Percentiles rank a stretch among this genome's conserved stretches.
These are phyloP conservation scores for Pseudogymnoascus sp. DNA, from an alignment of 2,329 filamentous ascomycete genomes.

Conservation along the genomic window DNA sequence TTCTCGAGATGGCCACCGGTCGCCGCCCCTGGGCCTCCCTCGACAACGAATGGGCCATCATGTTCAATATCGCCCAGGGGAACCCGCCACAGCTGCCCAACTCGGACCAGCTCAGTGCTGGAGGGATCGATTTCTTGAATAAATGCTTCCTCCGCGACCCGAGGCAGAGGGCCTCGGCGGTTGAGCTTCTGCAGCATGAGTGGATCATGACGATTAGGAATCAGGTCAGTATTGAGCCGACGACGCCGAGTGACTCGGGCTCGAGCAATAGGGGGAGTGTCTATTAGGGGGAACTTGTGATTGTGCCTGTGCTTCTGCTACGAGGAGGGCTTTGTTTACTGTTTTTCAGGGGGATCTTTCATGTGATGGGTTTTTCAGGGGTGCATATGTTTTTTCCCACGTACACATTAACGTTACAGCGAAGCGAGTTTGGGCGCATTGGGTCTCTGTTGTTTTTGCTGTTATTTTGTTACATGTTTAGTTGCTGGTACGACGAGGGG, in stretches of 20 bases:
- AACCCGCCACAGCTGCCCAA: conserved; percentile 82
- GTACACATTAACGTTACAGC: conserved; percentile 7
- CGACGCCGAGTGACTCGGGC: conserved; percentile 48
- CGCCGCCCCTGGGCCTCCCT: conserved; percentile 88
- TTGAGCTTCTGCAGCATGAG: conserved; percentile 86
- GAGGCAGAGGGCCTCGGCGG: conserved; percentile 66
- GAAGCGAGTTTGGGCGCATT: conserved; percentile 6
- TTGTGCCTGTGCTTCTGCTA: too few species aligned
- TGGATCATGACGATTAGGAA: conserved; percentile 68
- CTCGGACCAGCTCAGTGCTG: conserved; percentile 71
- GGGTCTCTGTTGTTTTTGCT: not conserved
- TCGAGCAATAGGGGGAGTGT: not conserved
- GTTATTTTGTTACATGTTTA: not conserved
- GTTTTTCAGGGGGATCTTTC: not conserved
- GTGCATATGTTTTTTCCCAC: conserved; percentile 3
- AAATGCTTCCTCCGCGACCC: conserved; percentile 85
- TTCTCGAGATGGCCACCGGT: conserved; percentile 95
- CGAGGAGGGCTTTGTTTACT: not conserved
- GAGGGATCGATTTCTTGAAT: conserved; percentile 80
- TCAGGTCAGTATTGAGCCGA: conserved; percentile 52
- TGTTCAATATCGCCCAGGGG: conserved; percentile 99
- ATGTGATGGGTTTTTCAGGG: not conserved
- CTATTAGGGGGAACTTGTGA: too few species aligned
- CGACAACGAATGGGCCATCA: conserved; percentile 99
- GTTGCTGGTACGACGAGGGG: not conserved